These are phyloP conservation scores for Garcia nutans DNA, from an alignment of 345 rosid species.

Conservation along the genomic window DNA sequence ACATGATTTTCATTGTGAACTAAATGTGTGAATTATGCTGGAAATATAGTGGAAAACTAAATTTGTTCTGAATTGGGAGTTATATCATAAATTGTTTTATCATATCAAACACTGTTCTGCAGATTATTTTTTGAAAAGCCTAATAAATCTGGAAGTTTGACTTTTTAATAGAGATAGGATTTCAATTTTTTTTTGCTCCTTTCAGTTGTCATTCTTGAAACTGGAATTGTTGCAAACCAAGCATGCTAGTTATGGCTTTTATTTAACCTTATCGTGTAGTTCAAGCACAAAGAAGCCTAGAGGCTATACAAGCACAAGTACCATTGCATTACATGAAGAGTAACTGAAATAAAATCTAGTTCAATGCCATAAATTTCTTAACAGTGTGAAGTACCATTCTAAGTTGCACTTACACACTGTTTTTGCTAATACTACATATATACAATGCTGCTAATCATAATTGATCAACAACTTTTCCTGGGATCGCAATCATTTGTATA, in stretches of 20 bases:
- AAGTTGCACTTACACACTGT: background rate
- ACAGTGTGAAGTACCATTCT: background rate
- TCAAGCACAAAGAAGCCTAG: background rate
- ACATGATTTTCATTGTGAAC: too few species aligned
- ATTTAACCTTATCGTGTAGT: background rate
- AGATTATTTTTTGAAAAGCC: too few species aligned
- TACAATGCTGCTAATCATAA: background rate
- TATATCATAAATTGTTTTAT: too few species aligned
- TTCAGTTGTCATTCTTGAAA: too few species aligned
- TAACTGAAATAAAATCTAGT: background rate
- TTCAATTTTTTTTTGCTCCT: background rate
- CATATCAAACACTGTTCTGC: too few species aligned
- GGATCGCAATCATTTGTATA: constrained; percentile 28
- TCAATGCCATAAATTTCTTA: background rate
- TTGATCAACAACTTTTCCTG: constrained; percentile 12
- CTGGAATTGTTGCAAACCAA: background rate
- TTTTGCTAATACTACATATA: background rate
- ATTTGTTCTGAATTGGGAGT: too few species aligned
- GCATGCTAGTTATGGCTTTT: constrained; percentile 10
- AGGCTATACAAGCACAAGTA: constrained; percentile 5
- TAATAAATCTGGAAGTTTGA: too few species aligned
- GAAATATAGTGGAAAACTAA: too few species aligned
- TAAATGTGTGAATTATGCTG: too few species aligned
- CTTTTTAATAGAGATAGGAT: background rate
- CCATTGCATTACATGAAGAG: background rate